Base-by-base conservation (phyloP, 768 basidiomycete species). In the Pleurotus ostreatus region DNA sequence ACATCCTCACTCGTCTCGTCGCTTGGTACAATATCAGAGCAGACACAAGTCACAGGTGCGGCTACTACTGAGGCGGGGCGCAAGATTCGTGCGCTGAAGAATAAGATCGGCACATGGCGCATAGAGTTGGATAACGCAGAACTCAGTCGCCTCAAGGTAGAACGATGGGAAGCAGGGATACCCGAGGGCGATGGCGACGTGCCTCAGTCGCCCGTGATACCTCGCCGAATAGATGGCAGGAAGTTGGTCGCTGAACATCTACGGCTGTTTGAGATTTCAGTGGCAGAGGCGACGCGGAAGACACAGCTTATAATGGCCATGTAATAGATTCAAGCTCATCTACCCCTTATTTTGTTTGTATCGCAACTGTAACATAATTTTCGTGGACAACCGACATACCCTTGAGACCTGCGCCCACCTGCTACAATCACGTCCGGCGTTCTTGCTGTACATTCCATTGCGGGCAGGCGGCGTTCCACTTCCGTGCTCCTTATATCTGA, bases 91-190 rank as follows among this genome's bases (percentile, higher is more conserved):
- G 88, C 89, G 12, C 71, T 93, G 59, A 91, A 89, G 73, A 92
- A 93, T 63, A 89, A 88, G 61, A 70, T 94, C 26, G 86, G 85
- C 5, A 88, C 83, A 18, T 90, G 89, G 86, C 79, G 85, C 55
- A 78, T 80, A 30, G 92, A 94, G 55, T 91, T 86, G 80, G 92
- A 94, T 61, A 89, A 85, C 59, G 92, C 90, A 40, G 92, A 94
- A 66, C 80, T 83, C 46, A 94, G 92, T 64, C 80, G 88, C 34
- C 64, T 77, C 57, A 81, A 76, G 67, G 90, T 94, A 55, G 89
- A 91, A 68, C 79, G 75, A 66, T 93, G 92, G 92, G 92, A 94
- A 64, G 77, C 81, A 6, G 88, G 82, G 1, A 66, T 78, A 20
- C 68, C 70, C 57, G 81, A 81, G 23, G 75, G 73, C 9, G 72